A percentile compares a stretch with the other conserved stretches of the same genome.
phyloP scores from a whole-genome alignment of 768 basidiomycete genomes.

The Boletellus sp. region DNA sequence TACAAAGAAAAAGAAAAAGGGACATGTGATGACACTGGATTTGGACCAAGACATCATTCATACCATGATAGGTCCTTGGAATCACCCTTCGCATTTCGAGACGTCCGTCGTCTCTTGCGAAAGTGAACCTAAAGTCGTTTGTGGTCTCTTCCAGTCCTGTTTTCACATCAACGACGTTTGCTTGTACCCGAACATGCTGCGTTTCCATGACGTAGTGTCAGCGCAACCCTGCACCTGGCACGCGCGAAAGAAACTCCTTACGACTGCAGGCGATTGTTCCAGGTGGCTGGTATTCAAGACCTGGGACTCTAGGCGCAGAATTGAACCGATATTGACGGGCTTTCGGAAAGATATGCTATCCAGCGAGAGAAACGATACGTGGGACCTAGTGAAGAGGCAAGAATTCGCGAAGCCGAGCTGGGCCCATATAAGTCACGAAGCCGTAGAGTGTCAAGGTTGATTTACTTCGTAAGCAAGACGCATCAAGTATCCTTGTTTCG shows the following conservation, averaged over 20 bases:
- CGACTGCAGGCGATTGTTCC: slow-evolving; percentile 47
- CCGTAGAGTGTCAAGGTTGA: background rate
- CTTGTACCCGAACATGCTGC: slow-evolving; percentile 69
- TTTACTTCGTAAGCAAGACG: slow-evolving; percentile 68
- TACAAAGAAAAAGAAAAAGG: slow-evolving; percentile 6
- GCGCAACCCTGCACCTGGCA: background rate
- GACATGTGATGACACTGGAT: background rate
- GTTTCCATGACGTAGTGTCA: background rate
- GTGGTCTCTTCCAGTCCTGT: slow-evolving; percentile 65
- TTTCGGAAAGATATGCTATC: slow-evolving; percentile 77
- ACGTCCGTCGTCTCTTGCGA: slow-evolving; percentile 46
- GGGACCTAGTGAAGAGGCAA: slow-evolving; percentile 61
- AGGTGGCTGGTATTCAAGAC: slow-evolving; percentile 53
- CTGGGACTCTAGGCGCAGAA: slow-evolving; percentile 68
- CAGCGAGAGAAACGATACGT: slow-evolving; percentile 69
- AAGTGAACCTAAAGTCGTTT: slow-evolving; percentile 76
- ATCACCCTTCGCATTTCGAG: slow-evolving; percentile 45
- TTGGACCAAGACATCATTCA: background rate
- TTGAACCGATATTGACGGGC: slow-evolving; percentile 82
- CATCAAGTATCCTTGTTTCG: slow-evolving; percentile 47
- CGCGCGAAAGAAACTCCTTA: slow-evolving; percentile 33
- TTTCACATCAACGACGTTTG: slow-evolving; percentile 65
- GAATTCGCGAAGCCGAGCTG: slow-evolving; percentile 75
- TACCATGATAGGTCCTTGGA: slow-evolving; percentile 69
- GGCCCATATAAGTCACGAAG: background rate